Evolutionary conservation across 495 filamentous ascomycete species (phyloP), one percentile per base, ranked within the genome.

Genomic region (Hypoxylon intermedium): DNA sequence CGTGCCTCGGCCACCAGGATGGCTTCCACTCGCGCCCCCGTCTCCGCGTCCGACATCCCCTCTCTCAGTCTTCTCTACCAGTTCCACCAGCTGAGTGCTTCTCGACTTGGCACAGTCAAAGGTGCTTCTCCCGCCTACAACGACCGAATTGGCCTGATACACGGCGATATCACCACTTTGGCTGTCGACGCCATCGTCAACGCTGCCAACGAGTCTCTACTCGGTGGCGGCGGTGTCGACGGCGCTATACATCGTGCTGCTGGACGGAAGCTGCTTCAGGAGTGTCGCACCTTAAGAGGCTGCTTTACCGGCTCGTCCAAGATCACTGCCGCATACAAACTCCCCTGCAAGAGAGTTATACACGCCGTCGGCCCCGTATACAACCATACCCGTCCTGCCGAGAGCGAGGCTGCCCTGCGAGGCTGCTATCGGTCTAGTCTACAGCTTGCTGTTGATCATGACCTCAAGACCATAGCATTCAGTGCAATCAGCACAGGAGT

Each of bases 361-460:
- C 94, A 97, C 69, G 82, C 94, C 31, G 94, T 97, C 2, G 94
- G 94, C 0, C 93, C 93, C 2, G 71, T 95, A n/a, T 98, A 95
- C 74, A 46, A 68, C 18, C 60, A 63, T 1, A 49, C 68, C 18
- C 60, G 73, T 2, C 64, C 75, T 9, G 75, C 68, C 2, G 58
- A 63, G 11, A 80, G 82, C 15, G 82, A 81, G 54, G 41, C 49
- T 21, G 67, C 85, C 41, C 78, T 96, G 34, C 73, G 75, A 44
- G 74, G 83, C 11, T 97, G 92, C 74, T 98, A 98, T 70, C 77
- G 78, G 9, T 83, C 75, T n/a, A 87, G 86, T 58, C 71, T 98
- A 52, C 76, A 92, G 67, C 69, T 92, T 13, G 91, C 91, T 2
- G 85, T 85, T 0, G 78, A 86, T 33, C 78, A 87, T 50, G 75